Conservation (phyloP, 2,329 filamentous ascomycete species). For the Exophiala calicioides region DNA sequence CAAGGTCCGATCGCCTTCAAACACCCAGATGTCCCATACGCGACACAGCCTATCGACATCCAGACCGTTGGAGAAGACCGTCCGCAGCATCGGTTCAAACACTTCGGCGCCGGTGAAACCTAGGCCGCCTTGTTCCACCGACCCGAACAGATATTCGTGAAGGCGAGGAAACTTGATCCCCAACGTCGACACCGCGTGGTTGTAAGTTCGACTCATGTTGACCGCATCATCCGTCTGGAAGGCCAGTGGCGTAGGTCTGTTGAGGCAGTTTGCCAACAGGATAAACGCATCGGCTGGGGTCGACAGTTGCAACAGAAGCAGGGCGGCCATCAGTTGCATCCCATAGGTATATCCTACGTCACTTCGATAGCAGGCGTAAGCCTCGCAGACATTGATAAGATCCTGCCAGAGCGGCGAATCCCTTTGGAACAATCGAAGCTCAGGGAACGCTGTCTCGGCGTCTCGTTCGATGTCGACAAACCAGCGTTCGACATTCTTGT, state of each 20-base stretch:
- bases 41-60: slow-evolving; percentile 56
- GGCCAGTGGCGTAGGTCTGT: slow-evolving; percentile 61
- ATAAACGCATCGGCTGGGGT: slow-evolving; percentile 58
- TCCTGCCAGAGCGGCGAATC: slow-evolving; percentile 57
- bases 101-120: slow-evolving; percentile 42
- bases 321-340: slow-evolving; percentile 60
- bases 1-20: slow-evolving; percentile 59
- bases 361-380: slow-evolving; percentile 64
- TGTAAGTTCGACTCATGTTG: slow-evolving; percentile 58
- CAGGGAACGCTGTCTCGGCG: slow-evolving; percentile 57
- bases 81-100: slow-evolving; percentile 57
- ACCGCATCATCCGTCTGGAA: slow-evolving; percentile 60
- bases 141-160: slow-evolving; percentile 53
- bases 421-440: slow-evolving; percentile 59
- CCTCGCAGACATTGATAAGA: slow-evolving; percentile 60
- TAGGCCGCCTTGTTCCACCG: slow-evolving; percentile 30
- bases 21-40: slow-evolving; percentile 63
- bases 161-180: slow-evolving; percentile 60
- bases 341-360: slow-evolving; percentile 63
- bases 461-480: slow-evolving; percentile 57
- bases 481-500: slow-evolving; percentile 51
- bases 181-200: slow-evolving; percentile 57
- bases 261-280: slow-evolving; percentile 61
- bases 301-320: slow-evolving; percentile 59
- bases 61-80: slow-evolving; percentile 54